phyloP scores from a whole-genome alignment of 2,329 filamentous ascomycete genomes.

The Leptodontidium sp. region DNA sequence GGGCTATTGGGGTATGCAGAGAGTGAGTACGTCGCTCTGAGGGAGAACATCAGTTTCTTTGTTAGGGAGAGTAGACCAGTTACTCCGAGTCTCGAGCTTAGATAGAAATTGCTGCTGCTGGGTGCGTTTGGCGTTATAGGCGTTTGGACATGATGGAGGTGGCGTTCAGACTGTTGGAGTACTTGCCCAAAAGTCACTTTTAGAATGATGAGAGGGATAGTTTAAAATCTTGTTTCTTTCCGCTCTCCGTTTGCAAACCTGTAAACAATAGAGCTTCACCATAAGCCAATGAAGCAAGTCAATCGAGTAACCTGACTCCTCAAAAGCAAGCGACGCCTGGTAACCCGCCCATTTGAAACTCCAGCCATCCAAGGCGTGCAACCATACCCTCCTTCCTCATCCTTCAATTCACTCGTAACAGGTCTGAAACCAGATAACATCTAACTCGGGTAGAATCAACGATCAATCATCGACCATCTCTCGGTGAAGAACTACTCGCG shows the following conservation, averaged over 20 bases:
- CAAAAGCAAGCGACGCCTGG: background rate
- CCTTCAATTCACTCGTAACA: background rate
- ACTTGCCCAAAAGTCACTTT: background rate
- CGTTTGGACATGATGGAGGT: background rate
- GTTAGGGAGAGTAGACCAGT: slow-evolving; percentile 44
- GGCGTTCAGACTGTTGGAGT: slow-evolving; percentile 14
- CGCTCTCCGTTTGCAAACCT: background rate
- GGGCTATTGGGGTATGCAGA: slow-evolving; percentile 88
- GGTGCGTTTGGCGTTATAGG: background rate
- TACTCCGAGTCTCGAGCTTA: slow-evolving; percentile 42
- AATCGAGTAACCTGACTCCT: background rate
- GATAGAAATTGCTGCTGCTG: background rate
- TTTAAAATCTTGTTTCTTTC: slow-evolving; percentile 5
- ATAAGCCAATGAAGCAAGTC: background rate
- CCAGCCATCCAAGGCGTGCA: slow-evolving; percentile 15
- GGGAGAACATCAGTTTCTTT: slow-evolving; percentile 83
- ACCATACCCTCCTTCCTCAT: slow-evolving; percentile 4
- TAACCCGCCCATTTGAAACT: background rate
- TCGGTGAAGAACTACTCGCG: slow-evolving; percentile 60
- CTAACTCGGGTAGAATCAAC: background rate
- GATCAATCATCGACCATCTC: slow-evolving; percentile 55
- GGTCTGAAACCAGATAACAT: background rate
- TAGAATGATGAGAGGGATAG: background rate
- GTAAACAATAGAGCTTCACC: background rate
- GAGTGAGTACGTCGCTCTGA: slow-evolving; percentile 89